Base-by-base conservation (phyloP, 2,329 filamentous ascomycete species). In the Lithohypha guttulata region DNA sequence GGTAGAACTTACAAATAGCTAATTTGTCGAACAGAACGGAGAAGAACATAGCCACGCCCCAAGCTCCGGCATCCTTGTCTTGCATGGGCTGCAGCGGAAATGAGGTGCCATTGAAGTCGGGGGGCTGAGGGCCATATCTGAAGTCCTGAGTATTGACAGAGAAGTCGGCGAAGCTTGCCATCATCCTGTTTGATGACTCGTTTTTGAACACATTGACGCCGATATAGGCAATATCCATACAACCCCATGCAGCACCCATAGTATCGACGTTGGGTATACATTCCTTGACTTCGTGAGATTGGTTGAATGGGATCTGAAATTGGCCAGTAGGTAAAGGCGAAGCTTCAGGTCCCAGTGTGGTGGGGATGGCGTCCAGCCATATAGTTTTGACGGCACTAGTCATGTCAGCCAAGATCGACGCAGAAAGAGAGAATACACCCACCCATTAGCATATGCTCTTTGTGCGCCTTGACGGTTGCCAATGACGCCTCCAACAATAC, bases 41-140 rank as follows among this genome's bases (percentile, higher is more conserved):
- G 53, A 81, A 81, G 49, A 78, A 78, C 52, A 70, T 73, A 4
- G 77, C 77, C 10, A 77, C 75, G 2, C 78, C 79, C 44, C 69
- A 64, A 10, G 59, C 58, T 25, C 65, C 61, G 41, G 72, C 69
- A 43, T 74, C 69, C 25, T 68, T 64, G 54, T 82, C 78, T 23
- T 62, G 59, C 28, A 77, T 73, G 21, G 77, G 63, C 15, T 64
- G 59, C 43, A 81, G 55, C 1, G 62, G 55, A 45, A 72, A 64
- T 19, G 65, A 58, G 6, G 50, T 54, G 26, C 54, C 43, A 10
- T 53, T 51, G 31, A 73, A 60, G 20, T 64, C 54, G 1, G 75
- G 75, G n/a, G 69, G 61, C 53, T 81, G 77, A 2, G 75, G 64
- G 10, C 78, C 78, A 51, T 81, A 81, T 17, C 65, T 63, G 41